phyloP scores from a whole-genome alignment of 441 rosid genomes.

The Aleurites moluccanus region DNA sequence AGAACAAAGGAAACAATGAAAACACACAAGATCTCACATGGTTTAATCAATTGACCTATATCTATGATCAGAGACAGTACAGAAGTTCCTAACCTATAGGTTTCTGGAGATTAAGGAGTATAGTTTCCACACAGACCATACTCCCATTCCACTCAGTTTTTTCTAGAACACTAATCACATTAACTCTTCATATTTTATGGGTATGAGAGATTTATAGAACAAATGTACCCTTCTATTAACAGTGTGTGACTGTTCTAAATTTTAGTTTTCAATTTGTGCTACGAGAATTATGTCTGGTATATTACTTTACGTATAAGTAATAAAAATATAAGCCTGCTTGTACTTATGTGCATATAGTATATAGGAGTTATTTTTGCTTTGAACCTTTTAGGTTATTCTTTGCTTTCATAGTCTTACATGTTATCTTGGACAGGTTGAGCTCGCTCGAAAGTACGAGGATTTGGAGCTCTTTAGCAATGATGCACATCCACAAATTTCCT shows the following conservation, averaged over 20 bases:
- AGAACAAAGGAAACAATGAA: neutral
- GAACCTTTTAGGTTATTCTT: slow-evolving; percentile 9
- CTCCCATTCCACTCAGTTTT: neutral
- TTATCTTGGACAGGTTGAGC: slow-evolving; percentile 66
- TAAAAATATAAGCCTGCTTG: neutral
- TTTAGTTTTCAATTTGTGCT: neutral
- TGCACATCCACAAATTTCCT: slow-evolving; percentile 65
- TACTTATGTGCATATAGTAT: neutral
- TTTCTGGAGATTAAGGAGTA: neutral
- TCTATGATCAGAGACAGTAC: neutral
- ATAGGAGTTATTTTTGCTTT: neutral
- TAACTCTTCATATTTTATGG: neutral
- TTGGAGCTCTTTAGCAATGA: slow-evolving; percentile 68
- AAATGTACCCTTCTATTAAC: neutral
- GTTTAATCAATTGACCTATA: neutral
- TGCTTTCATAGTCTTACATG: slow-evolving; percentile 2
- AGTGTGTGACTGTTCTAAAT: neutral
- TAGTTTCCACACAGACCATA: neutral
- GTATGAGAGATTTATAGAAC: neutral
- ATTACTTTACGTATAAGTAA: neutral
- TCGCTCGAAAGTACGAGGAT: slow-evolving; percentile 65
- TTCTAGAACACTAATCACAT: neutral
- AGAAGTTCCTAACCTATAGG: neutral
- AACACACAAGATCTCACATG: neutral
- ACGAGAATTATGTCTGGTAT: neutral